These are phyloP conservation scores for Cicer arietinum DNA, from an alignment of 306 rosid genomes.

Conservation along the genomic window DNA sequence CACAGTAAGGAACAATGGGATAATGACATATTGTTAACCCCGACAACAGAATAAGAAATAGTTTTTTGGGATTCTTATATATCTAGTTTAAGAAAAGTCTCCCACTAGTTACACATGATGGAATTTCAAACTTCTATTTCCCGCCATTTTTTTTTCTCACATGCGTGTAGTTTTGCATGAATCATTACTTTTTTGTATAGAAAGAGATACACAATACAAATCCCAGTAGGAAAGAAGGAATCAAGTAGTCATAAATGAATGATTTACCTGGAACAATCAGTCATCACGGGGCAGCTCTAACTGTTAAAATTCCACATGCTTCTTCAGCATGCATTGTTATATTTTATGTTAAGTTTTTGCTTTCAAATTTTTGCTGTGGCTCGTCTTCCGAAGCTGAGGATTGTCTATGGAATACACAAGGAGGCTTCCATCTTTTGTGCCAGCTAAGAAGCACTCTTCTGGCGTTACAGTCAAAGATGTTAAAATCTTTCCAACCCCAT, in stretches of 20 bases:
- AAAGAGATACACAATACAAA: slow-evolving; percentile 30
- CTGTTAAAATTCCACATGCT: slow-evolving; percentile 44
- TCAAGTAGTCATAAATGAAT: slow-evolving; percentile 35
- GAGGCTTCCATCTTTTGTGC: slow-evolving; percentile 89
- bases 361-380: slow-evolving; percentile 60
- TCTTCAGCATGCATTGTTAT: slow-evolving; percentile 39
- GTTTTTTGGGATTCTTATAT: not conserved
- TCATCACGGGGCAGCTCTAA: slow-evolving; percentile 48
- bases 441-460: slow-evolving; percentile 97
- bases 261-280: slow-evolving; percentile 64
- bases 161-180: not conserved
- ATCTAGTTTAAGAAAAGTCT: not conserved
- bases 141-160: not conserved
- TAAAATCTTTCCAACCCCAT: slow-evolving; percentile 81
- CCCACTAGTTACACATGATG: not conserved
- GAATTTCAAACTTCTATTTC: not conserved
- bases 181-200: not conserved
- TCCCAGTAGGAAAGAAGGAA: slow-evolving; percentile 34
- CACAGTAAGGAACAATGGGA: slow-evolving; percentile 23
- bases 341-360: slow-evolving; percentile 55
- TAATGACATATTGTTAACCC: slow-evolving; percentile 10
- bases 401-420: slow-evolving; percentile 91
- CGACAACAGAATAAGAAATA: slow-evolving; percentile 6
- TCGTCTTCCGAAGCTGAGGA: slow-evolving; percentile 74
- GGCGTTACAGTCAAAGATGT: slow-evolving; percentile 83